These are phyloP conservation scores for Pythium graminicola DNA, from an alignment of 352 stramenopile species.

Conservation along the genomic window DNA sequence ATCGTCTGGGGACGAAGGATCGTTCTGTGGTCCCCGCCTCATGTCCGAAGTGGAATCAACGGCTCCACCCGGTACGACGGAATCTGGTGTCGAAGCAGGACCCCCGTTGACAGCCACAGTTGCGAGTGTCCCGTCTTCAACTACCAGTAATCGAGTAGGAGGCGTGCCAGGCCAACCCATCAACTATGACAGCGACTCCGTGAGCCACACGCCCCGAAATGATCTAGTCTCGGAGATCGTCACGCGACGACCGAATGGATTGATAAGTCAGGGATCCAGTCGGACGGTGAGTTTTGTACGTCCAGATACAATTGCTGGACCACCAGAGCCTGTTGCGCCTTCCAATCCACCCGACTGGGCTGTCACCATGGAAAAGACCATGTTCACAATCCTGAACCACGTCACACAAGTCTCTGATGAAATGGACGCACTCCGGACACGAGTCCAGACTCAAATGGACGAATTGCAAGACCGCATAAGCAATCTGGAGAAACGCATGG, in stretches of 20 bases:
- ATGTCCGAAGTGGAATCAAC: no score
- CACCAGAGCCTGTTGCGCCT: background rate
- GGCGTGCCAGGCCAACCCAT: background rate
- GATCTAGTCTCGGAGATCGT: background rate
- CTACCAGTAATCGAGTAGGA: no score
- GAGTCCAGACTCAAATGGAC: conserved; percentile 34
- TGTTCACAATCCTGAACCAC: conserved; percentile 49
- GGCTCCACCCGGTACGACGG: no score
- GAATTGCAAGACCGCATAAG: conserved; percentile 19
- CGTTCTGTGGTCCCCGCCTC: no score
- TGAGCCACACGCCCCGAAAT: no score
- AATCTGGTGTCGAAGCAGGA: no score
- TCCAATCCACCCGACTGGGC: conserved; percentile 39
- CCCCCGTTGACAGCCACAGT: no score
- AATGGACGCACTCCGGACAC: conserved; percentile 40
- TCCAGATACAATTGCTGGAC: background rate
- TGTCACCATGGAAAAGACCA: conserved; percentile 37
- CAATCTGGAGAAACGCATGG: conserved; percentile 36
- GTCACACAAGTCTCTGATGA: conserved; percentile 47
- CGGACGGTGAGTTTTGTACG: background rate
- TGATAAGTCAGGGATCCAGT: background rate
- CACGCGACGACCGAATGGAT: background rate
- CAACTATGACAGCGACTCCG: no score
- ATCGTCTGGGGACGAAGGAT: background rate
- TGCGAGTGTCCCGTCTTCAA: no score